phyloP scores from a whole-genome alignment of 768 basidiomycete species.

The Leucogyrophana mollusca region DNA sequence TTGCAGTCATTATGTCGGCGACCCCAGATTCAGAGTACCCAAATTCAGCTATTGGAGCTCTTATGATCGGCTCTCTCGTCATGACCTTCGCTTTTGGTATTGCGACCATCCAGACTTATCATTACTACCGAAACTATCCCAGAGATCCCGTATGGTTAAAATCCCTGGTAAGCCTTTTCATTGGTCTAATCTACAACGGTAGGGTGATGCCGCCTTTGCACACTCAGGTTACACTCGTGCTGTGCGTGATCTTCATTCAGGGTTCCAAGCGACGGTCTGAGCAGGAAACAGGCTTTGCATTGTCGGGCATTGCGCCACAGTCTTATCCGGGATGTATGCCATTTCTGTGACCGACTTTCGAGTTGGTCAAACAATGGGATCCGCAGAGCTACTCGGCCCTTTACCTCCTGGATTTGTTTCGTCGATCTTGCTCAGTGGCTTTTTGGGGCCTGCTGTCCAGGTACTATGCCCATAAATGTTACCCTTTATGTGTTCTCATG shows the following conservation, averaged over 20 bases:
- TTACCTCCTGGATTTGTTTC: slow-evolving; percentile 10
- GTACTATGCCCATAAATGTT: slow-evolving; percentile 6
- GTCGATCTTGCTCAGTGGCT: slow-evolving; percentile 21
- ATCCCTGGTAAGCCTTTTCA: slow-evolving; percentile 13
- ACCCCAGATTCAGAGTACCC: no score
- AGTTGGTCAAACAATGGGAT: slow-evolving; percentile 12
- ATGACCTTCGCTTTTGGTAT: slow-evolving; percentile 24
- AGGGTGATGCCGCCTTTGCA: slow-evolving; percentile 4
- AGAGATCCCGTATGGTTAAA: slow-evolving; percentile 19
- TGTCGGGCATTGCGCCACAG: slow-evolving; percentile 18
- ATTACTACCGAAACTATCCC: slow-evolving; percentile 17
- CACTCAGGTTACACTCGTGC: slow-evolving; percentile 1
- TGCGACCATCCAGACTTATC: slow-evolving; percentile 20
- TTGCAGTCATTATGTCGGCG: no score
- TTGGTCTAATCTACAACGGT: slow-evolving; percentile 5
- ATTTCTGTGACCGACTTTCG: slow-evolving; percentile 21
- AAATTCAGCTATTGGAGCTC: slow-evolving; percentile 12
- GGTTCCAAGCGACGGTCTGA: no score
- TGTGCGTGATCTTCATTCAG: background rate
- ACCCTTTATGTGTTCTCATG: no score
- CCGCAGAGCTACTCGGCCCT: slow-evolving; percentile 13
- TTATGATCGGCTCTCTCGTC: slow-evolving; percentile 22
- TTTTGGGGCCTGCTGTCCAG: slow-evolving; percentile 22
- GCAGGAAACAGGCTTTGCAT: no score
- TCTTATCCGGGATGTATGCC: slow-evolving; percentile 20